Percentiles rank a stretch among this genome's conserved stretches.
Conservation (phyloP, 495 filamentous ascomycete genomes). For the Penicillium manginii region DNA sequence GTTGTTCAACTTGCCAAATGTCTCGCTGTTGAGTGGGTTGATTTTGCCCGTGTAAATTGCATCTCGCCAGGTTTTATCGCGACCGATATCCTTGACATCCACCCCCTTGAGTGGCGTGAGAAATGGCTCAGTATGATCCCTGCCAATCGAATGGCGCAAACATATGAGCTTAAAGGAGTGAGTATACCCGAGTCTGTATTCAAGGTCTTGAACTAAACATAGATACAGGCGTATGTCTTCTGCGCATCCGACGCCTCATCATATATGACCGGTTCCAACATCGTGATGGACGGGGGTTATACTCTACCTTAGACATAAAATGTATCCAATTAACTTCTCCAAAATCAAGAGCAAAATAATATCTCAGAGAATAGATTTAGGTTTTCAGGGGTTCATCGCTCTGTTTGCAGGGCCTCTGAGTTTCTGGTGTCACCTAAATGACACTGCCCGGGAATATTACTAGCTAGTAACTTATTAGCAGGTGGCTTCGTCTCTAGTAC, state of each 20-base stretch:
- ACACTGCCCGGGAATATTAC: too few relatives aligned
- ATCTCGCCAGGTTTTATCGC: slow-evolving; percentile 50
- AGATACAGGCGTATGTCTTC: slow-evolving; percentile 34
- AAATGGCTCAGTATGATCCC: slow-evolving; percentile 37
- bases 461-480: too few relatives aligned
- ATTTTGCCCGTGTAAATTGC: slow-evolving; percentile 46
- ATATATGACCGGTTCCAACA: slow-evolving; percentile 41
- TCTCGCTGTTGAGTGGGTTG: slow-evolving; percentile 44
- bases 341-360: too few relatives aligned
- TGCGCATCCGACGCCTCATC: slow-evolving; percentile 39
- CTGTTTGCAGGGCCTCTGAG: too few relatives aligned
- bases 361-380: too few relatives aligned
- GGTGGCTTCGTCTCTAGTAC: too few relatives aligned
- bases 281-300: slow-evolving; percentile 42
- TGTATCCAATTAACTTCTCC: not conserved
- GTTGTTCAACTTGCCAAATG: slow-evolving; percentile 41
- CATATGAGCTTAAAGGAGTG: slow-evolving; percentile 41
- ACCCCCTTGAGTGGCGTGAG: slow-evolving; percentile 26
- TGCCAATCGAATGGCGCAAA: slow-evolving; percentile 31
- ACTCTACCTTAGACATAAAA: slow-evolving; percentile 18
- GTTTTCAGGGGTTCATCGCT: too few relatives aligned
- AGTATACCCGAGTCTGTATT: slow-evolving; percentile 4
- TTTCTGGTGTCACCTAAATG: too few relatives aligned
- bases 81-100: slow-evolving; percentile 37
- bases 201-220: not conserved